phyloP scores from a whole-genome alignment of 2,329 filamentous ascomycete genomes.

The Aspergillus puulaauensis region DNA sequence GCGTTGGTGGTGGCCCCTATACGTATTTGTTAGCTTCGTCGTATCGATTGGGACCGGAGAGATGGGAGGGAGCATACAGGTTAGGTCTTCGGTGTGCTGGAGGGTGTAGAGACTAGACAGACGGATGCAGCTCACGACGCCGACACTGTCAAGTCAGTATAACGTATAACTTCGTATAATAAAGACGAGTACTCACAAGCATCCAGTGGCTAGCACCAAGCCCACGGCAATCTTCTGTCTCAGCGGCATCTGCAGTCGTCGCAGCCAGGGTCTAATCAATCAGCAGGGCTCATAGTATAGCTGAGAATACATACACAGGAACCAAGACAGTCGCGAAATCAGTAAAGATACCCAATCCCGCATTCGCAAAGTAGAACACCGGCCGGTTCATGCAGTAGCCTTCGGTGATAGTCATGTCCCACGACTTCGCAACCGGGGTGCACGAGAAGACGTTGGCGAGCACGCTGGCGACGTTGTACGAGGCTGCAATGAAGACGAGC shows the following conservation, averaged over 20 bases:
- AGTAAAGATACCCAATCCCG: slow-evolving; percentile 28
- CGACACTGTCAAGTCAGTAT: slow-evolving; percentile 20
- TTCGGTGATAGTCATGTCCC: slow-evolving; percentile 21
- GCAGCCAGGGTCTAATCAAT: slow-evolving; percentile 26
- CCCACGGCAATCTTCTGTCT: slow-evolving; percentile 30
- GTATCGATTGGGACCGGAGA: not conserved
- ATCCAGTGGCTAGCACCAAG: slow-evolving; percentile 28
- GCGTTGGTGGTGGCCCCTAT: slow-evolving; percentile 24
- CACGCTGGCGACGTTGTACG: slow-evolving; percentile 28
- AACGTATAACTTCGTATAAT: no score
- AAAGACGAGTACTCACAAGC: slow-evolving; percentile 22
- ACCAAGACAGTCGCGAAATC: slow-evolving; percentile 30
- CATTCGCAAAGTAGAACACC: slow-evolving; percentile 32
- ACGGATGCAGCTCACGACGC: slow-evolving; percentile 31
- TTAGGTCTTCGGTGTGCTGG: slow-evolving; percentile 24
- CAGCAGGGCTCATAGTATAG: not conserved
- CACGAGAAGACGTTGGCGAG: slow-evolving; percentile 30
- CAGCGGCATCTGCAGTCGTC: slow-evolving; percentile 29
- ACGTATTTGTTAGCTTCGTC: not conserved
- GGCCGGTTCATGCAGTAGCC: slow-evolving; percentile 27
- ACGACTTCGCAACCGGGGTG: slow-evolving; percentile 24
- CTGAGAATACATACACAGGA: slow-evolving; percentile 23
- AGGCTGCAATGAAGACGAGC: slow-evolving; percentile 24
- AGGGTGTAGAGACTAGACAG: slow-evolving; percentile 23
- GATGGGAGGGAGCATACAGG: slow-evolving; percentile 16